These are phyloP conservation scores for Ciborinia camelliae DNA, from an alignment of 2,329 filamentous ascomycete genomes.

Conservation along the genomic window DNA sequence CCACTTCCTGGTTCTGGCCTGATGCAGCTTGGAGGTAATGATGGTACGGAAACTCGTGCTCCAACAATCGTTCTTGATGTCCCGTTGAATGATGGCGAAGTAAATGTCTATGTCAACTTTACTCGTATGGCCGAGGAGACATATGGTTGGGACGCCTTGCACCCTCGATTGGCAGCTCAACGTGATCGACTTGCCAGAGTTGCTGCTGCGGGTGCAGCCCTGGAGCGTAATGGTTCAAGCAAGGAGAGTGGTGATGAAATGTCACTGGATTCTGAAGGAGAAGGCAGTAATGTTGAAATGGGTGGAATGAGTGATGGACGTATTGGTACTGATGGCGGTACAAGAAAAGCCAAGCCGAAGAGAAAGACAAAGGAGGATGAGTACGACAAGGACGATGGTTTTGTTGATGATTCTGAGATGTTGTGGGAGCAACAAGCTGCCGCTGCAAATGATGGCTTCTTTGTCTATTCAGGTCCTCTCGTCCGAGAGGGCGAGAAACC, in stretches of 20 bases:
- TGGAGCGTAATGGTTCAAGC: conserved; percentile 71
- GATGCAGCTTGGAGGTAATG: conserved; percentile 52
- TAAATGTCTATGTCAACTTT: conserved; percentile 92
- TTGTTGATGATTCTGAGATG: conserved; percentile 90
- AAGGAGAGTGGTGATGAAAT: conserved; percentile 76
- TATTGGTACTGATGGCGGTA: conserved; percentile 58
- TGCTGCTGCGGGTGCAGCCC: conserved; percentile 78
- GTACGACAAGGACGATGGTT: conserved; percentile 79
- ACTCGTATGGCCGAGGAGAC: conserved; percentile 88
- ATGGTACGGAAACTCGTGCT: conserved; percentile 56
- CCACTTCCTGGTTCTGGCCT: conserved; percentile 62
- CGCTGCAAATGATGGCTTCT: conserved; percentile 93
- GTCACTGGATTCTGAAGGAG: conserved; percentile 67
- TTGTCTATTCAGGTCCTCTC: conserved; percentile 92
- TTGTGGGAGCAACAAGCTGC: conserved; percentile 95
- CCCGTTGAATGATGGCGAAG: conserved; percentile 67
- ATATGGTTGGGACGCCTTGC: conserved; percentile 91
- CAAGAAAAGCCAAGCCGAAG: conserved; percentile 62
- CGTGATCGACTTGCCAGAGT: conserved; percentile 84
- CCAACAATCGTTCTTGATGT: conserved; percentile 84
- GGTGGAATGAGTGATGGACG: conserved; percentile 60
- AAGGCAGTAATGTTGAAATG: conserved; percentile 87
- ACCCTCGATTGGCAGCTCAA: conserved; percentile 85
- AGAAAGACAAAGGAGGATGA: conserved; percentile 78
- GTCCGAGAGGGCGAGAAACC: conserved; percentile 82